These are phyloP conservation scores for Pyricularia sp. DNA, from an alignment of 2,329 filamentous ascomycete species.

Conservation along the genomic window DNA sequence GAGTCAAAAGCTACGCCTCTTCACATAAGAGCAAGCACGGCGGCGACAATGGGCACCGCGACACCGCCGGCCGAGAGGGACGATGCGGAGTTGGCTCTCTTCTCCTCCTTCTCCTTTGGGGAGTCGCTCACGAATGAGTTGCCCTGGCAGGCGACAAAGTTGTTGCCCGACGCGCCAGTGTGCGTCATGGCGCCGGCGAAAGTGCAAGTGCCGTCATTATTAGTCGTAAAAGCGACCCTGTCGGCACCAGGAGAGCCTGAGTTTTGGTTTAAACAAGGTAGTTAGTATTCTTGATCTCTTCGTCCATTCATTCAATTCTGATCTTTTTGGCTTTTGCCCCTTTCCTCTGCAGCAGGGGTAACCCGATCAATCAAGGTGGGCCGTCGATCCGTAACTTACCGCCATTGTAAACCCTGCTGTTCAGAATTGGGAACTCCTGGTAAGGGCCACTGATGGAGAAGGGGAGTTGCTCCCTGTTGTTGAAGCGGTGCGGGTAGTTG, in stretches of 20 bases:
- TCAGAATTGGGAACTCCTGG: constrained; percentile 27
- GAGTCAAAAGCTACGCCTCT: not conserved
- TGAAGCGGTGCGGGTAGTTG: constrained; percentile 14
- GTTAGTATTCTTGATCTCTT: not conserved
- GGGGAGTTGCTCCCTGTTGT: constrained; percentile 12
- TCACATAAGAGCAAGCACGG: not conserved
- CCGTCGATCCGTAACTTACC: constrained; percentile 15
- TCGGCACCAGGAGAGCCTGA: constrained; percentile 48
- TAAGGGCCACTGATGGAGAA: constrained; percentile 10
- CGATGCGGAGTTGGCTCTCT: not conserved
- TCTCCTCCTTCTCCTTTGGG: not conserved
- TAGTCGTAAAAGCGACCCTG: constrained; percentile 44
- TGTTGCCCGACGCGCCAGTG: constrained; percentile 51
- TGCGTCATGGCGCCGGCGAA: constrained; percentile 56
- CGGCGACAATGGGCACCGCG: not conserved
- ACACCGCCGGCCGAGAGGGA: not conserved
- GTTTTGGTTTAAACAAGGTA: not conserved
- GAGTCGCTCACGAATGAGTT: not conserved
- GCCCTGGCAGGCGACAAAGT: constrained; percentile 47
- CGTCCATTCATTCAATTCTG: too few relatives aligned
- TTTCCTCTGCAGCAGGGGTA: not conserved
- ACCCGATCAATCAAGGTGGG: not conserved
- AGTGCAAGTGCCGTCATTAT: not conserved
- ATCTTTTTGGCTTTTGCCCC: too few relatives aligned
- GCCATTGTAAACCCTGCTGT: constrained; percentile 25